Base-by-base conservation (phyloP, 2,329 filamentous ascomycete species). In the Penicillium sumatraense region DNA sequence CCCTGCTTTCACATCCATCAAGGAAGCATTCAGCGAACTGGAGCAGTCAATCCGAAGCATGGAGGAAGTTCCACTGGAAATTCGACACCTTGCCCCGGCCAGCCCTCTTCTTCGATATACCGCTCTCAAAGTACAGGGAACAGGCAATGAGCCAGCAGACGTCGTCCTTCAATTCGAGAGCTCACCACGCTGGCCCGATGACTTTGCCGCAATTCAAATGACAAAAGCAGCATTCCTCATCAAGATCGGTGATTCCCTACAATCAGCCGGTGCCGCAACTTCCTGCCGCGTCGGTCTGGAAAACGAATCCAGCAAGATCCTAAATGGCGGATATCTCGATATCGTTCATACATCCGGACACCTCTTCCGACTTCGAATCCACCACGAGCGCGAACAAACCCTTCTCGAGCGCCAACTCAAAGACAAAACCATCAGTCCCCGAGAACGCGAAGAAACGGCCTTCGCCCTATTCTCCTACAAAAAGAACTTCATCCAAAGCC, bases 111-210 rank as follows among this genome's bases (percentile, higher is more conserved):
- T 96, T 7, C 87, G 93, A 36, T 93, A 89, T 61, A 80, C 91
- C 1, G 91, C 77, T 2, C 63, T 75, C 20, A 65, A 60, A 40
- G 54, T 69, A 27, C 67, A 73, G 20, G 58, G 46, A 24, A 59
- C 62, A 23, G 57, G 61, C 18, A 57, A 64, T 7, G 60, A 66
- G 10, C 88, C 90, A 0, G 88, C 93, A 62, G 88, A 96, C 62
- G 84, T 96, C 27, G 83, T 92, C 38, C 81, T 99, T 45, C 93
- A 93, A 68, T 98, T 99, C 65, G 95, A 99, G 76, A 90, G 89
- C 4, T 98, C 95, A 6, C 88, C 87, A 42, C 89, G 91, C 63
- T 99, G 95, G 95, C 95, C 95, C 0, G 93, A 98, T 69, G 91
- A 96, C 68, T 77, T 98, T 8, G 85, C 85, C 3, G 93, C 93